phyloP scores from a whole-genome alignment of 73 alveolate species.

The Tetrahymena borealis region DNA sequence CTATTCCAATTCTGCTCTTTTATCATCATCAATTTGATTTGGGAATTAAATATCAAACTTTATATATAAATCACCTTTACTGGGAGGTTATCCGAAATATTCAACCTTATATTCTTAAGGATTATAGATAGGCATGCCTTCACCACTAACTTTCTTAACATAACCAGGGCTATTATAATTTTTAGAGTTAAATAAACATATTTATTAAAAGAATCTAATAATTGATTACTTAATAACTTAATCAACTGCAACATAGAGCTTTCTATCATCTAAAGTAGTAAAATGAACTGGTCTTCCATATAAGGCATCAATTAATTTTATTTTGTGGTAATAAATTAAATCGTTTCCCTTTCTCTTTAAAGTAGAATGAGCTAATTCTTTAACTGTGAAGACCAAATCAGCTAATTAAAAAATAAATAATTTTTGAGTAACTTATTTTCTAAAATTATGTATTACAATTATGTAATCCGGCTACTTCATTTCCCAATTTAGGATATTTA shows the following conservation, averaged over 20 bases:
- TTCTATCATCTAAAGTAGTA: slow-evolving; percentile 27
- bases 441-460: not conserved
- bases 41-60: slow-evolving; percentile 49
- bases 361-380: slow-evolving; percentile 58
- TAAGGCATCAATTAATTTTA: slow-evolving; percentile 71
- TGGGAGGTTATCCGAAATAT: slow-evolving; percentile 34
- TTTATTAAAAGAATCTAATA: not conserved
- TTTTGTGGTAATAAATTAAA: slow-evolving; percentile 54
- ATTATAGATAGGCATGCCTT: slow-evolving; percentile 85
- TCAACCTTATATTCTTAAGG: slow-evolving; percentile 29
- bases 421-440: not conserved
- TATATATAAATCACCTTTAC: slow-evolving; percentile 44
- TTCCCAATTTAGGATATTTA: slow-evolving; percentile 67
- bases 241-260: slow-evolving; percentile 49
- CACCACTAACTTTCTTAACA: slow-evolving; percentile 61
- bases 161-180: slow-evolving; percentile 56
- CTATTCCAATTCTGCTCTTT: not conserved
- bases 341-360: slow-evolving; percentile 78
- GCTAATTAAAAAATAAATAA: slow-evolving; percentile 43
- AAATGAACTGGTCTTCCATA: slow-evolving; percentile 65
- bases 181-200: not conserved
- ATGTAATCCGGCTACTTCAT: slow-evolving; percentile 58
- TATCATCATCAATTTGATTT: not conserved
- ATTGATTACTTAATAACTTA: slow-evolving; percentile 64
- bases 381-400: slow-evolving; percentile 64